Evolutionary conservation across 2,329 filamentous ascomycete species (phyloP).

Genomic region (Pseudocercospora musae): DNA sequence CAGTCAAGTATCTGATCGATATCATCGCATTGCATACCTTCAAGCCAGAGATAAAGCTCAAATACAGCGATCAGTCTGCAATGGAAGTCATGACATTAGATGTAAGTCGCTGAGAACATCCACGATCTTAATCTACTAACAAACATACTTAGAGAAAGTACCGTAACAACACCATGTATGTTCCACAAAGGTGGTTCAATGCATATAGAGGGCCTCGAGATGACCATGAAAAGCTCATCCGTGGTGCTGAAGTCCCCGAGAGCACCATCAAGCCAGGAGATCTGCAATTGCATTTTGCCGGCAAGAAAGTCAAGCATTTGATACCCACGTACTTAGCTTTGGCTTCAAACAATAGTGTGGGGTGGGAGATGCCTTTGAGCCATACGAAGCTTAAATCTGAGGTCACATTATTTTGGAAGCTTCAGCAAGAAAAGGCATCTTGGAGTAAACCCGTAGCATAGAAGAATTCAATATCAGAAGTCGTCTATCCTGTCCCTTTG

Average conservation of each 20-base stretch:
- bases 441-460: not conserved
- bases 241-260: slow-evolving; percentile 7
- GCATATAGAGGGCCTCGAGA: slow-evolving; percentile 13
- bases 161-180: not conserved
- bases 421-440: slow-evolving; percentile 10
- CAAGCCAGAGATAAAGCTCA: slow-evolving; percentile 1
- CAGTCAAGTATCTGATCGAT: slow-evolving; percentile 3
- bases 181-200: slow-evolving; percentile 29
- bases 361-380: slow-evolving; percentile 17
- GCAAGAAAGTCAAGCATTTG: slow-evolving; percentile 20
- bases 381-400: slow-evolving; percentile 23
- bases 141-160: not conserved
- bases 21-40: slow-evolving; percentile 3
- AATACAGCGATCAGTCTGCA: slow-evolving; percentile 6
- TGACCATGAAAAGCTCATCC: slow-evolving; percentile 33
- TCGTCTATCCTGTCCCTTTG: not conserved
- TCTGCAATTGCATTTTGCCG: slow-evolving; percentile 25
- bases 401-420: slow-evolving; percentile 25
- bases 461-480: not conserved
- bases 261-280: slow-evolving; percentile 16
- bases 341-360: slow-evolving; percentile 4
- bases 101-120: not conserved
- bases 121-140: not conserved
- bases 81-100: not conserved
- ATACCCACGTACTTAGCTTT: slow-evolving; percentile 23